Evolutionary conservation across 2,329 filamentous ascomycete genomes (phyloP).

Genomic region (Fusarium burgessii): DNA sequence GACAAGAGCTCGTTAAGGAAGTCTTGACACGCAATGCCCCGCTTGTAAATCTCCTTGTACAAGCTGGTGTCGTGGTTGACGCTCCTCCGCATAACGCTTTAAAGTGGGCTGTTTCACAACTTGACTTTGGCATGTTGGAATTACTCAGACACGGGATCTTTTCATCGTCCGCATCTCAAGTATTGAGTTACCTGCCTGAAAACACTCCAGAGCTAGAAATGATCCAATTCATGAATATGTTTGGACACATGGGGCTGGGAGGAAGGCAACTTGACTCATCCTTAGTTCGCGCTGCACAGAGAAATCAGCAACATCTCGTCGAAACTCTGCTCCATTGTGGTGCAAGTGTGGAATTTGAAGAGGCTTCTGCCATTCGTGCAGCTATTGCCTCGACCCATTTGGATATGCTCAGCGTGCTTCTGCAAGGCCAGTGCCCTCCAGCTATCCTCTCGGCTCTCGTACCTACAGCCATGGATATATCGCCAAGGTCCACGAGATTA

Average conservation of each 20-base stretch:
- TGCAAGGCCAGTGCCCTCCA: background rate
- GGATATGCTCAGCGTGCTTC: background rate
- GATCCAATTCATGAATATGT: background rate
- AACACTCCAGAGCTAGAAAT: background rate
- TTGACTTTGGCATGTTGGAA: conserved; percentile 16
- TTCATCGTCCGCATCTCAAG: background rate
- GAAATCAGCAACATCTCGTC: background rate
- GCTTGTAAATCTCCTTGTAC: conserved; percentile 3
- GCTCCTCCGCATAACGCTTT: conserved; percentile 6
- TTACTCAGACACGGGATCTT: background rate
- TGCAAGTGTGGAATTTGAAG: conserved; percentile 5
- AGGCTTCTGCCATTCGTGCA: conserved; percentile 1
- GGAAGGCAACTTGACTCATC: background rate
- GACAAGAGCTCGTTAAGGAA: conserved; percentile 11
- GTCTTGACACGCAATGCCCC: background rate
- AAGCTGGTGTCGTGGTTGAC: conserved; percentile 3
- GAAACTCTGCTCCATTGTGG: conserved; percentile 1
- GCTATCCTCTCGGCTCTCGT: background rate
- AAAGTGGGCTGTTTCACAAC: background rate
- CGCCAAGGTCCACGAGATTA: background rate
- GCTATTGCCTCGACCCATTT: background rate
- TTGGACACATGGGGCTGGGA: conserved; percentile 1
- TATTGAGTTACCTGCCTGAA: background rate
- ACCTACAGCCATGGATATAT: background rate
- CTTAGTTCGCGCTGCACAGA: background rate